These are phyloP conservation scores for Coemansia sp. DNA, from an alignment of 192 early-diverging fungal genomes.

Conservation along the genomic window DNA sequence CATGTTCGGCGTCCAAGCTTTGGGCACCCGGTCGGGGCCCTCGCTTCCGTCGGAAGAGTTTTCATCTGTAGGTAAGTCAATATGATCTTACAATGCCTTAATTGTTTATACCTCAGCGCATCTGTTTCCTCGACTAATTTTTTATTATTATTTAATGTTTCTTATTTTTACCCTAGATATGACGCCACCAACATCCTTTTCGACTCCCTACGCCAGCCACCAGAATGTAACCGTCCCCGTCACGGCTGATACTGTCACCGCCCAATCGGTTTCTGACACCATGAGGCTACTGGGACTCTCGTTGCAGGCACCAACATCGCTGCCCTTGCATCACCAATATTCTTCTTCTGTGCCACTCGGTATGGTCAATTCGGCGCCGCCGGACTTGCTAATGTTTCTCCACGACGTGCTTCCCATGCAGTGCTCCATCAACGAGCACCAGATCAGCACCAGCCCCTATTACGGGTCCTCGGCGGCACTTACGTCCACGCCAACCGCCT, in stretches of 20 bases:
- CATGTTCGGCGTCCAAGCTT: slow-evolving; percentile 14
- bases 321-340: neutral
- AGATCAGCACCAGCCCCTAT: neutral
- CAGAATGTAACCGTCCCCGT: neutral
- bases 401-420: slow-evolving; percentile 16
- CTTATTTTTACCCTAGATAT: neutral
- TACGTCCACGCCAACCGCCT: slow-evolving; percentile 4
- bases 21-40: neutral
- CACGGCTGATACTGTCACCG: neutral
- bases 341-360: slow-evolving; percentile 3
- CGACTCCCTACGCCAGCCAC: slow-evolving; percentile 9
- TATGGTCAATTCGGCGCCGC: slow-evolving; percentile 34
- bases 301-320: neutral
- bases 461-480: neutral
- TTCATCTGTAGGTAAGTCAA: slow-evolving; percentile 40
- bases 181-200: slow-evolving; percentile 31
- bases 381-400: slow-evolving; percentile 42
- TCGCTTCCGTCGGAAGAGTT: slow-evolving; percentile 20
- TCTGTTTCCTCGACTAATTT: neutral
- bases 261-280: neutral
- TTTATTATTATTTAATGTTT: neutral
- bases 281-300: slow-evolving; percentile 8
- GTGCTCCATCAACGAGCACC: neutral
- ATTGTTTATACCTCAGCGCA: neutral
- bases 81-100: neutral